Percentiles rank a stretch among this genome's conserved stretches.
phyloP scores from a whole-genome alignment of 2,329 filamentous ascomycete species.

The Stromatinia cepivora region DNA sequence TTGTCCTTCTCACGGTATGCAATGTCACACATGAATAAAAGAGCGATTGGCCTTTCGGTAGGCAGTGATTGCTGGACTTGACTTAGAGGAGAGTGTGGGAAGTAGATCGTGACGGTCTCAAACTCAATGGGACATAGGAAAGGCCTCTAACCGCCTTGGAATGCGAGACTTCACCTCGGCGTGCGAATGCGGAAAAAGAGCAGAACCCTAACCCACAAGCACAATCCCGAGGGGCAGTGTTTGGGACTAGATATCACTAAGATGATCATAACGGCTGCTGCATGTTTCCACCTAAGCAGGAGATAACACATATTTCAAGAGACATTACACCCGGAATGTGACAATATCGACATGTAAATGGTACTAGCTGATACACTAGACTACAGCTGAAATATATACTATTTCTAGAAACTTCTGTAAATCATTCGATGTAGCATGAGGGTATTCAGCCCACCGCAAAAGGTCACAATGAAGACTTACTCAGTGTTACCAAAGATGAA shows the following conservation, averaged over 20 bases:
- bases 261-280: neutral
- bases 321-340: slow-evolving; percentile 4
- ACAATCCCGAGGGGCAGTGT: slow-evolving; percentile 1
- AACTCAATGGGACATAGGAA: neutral
- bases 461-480: slow-evolving; percentile 10
- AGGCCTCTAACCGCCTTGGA: neutral
- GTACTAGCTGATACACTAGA: slow-evolving; percentile 11
- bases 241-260: neutral
- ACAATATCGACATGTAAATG: neutral
- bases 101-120: neutral
- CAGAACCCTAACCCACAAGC: slow-evolving; percentile 2
- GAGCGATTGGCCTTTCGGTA: slow-evolving; percentile 12
- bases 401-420: slow-evolving; percentile 17
- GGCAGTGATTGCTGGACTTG: neutral
- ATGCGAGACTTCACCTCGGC: slow-evolving; percentile 7
- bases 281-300: neutral
- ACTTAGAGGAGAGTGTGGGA: neutral
- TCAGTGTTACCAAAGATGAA: neutral
- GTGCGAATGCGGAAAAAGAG: slow-evolving; percentile 16
- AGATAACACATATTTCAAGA: neutral
- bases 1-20: slow-evolving; percentile 3
- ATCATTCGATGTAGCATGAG: slow-evolving; percentile 4
- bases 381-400: neutral
- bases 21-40: slow-evolving; percentile 6
- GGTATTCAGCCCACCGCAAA: neutral